phyloP scores from a whole-genome alignment of 116 monocot genomes.

The Zostera marina region DNA sequence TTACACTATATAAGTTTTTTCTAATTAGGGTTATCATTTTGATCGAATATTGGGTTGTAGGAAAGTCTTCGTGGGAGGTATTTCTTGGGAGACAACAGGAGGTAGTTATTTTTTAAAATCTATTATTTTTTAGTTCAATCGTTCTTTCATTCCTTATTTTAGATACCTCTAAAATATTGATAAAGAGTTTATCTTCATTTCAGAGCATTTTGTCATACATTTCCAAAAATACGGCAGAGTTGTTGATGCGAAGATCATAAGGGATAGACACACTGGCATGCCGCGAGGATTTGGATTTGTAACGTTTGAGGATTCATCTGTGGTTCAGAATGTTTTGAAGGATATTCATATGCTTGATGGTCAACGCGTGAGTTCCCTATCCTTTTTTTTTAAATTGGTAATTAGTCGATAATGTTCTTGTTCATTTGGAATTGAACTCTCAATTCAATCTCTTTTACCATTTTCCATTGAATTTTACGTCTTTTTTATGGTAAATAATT shows the following conservation, averaged over 20 bases:
- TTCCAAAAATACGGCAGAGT: constrained; percentile 83
- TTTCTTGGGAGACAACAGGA: constrained; percentile 82
- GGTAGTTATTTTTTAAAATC: no score
- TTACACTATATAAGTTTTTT: constrained; percentile 7
- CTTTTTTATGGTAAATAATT: no score
- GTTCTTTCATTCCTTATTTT: no score
- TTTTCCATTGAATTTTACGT: neutral
- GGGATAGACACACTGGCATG: constrained; percentile 64
- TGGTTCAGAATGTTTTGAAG: constrained; percentile 61
- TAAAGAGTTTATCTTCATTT: neutral
- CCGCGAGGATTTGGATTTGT: constrained; percentile 96
- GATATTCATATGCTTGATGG: constrained; percentile 91
- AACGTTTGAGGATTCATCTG: constrained; percentile 71
- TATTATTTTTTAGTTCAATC: no score
- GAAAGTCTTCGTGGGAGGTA: constrained; percentile 88
- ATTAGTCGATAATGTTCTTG: no score
- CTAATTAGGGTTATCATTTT: constrained; percentile 19
- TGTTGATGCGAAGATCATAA: constrained; percentile 81
- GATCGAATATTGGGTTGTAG: constrained; percentile 45
- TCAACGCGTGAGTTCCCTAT: constrained; percentile 31
- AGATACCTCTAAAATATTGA: no score
- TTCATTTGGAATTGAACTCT: no score
- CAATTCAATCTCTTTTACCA: no score
- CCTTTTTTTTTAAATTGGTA: no score
- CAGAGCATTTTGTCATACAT: constrained; percentile 54